Base-by-base conservation (phyloP, 805 yeast species). In the Cyberlindnera lachancei region DNA sequence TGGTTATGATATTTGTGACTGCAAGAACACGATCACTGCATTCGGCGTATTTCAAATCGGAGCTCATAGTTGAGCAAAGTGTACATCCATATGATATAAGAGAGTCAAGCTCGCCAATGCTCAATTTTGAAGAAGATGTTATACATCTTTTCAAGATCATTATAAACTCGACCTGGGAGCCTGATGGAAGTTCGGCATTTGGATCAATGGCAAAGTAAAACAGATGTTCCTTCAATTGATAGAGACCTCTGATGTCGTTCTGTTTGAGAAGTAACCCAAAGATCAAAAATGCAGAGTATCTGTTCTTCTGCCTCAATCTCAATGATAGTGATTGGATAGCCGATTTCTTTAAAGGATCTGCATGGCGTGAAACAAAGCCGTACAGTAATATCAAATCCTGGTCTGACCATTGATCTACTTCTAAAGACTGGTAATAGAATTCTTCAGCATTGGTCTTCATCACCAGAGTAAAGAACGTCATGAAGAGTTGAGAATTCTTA, bases 191-290 rank as follows among this genome's bases (percentile, higher is more conserved):
- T n/a, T n/a, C n/a, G n/a, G n/a, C n/a, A n/a, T n/a, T n/a, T n/a
- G n/a, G n/a, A 23, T 42, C 46, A 28, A 42, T 34, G 7, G 27
- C 37, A 29, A 35, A 43, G 31, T 29, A 42, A 28, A 28, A 31
- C 7, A 40, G 13, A 15, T 42, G 41, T 15, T 39, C 44, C 15
- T 31, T 37, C 21, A 42, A 23, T 4, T 26, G 16, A 15, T 14
- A n/a, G 3, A 42, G 29, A 1, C 16, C 14, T 8, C 31, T 32
- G 7, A 16, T 19, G 10, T 35, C 31, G 3, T n/a, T 18, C 2
- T 18, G 18, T 3, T 15, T 3, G 4, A 35, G 9, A 15, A 37
- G 17, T 15, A 24, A 21, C 3, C 15, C 22, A 17, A 39, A 29
- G 10, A 39, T 23, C 9, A 23, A 23, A 10, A 15, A 25, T 8